phyloP scores from a whole-genome alignment of 1,284 basidiomycete genomes.

The Marasmius sp. region DNA sequence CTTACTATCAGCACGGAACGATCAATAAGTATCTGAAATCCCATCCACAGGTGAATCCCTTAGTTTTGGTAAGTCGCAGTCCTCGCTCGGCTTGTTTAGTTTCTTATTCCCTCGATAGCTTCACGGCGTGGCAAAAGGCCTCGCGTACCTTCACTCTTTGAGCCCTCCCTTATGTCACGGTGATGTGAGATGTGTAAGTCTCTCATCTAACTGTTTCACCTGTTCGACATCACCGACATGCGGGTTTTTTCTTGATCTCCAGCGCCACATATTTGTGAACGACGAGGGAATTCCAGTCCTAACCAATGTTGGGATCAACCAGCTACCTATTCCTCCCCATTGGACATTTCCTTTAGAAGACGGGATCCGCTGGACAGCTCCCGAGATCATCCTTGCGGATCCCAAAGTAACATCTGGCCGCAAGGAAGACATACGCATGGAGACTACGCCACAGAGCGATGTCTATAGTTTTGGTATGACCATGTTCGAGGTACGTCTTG shows the following conservation, averaged over 20 bases:
- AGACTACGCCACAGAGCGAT: slow-evolving; percentile 20
- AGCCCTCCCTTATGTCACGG: slow-evolving; percentile 25
- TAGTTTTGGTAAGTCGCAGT: slow-evolving; percentile 17
- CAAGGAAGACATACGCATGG: neutral
- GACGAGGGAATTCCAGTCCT: slow-evolving; percentile 20
- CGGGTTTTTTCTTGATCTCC: neutral
- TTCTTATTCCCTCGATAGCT: slow-evolving; percentile 15
- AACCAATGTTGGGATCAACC: slow-evolving; percentile 23
- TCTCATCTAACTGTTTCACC: neutral
- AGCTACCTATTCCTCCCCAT: slow-evolving; percentile 18
- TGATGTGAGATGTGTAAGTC: slow-evolving; percentile 24
- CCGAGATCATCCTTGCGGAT: slow-evolving; percentile 22
- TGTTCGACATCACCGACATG: neutral
- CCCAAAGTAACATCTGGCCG: neutral
- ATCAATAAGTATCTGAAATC: slow-evolving; percentile 21
- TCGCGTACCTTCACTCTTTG: slow-evolving; percentile 23
- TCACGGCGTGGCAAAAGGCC: slow-evolving; percentile 18
- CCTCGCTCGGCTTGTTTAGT: neutral
- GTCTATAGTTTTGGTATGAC: slow-evolving; percentile 32
- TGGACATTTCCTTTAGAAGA: slow-evolving; percentile 17
- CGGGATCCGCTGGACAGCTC: slow-evolving; percentile 27
- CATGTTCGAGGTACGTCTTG: slow-evolving; percentile 24
- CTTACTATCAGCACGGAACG: slow-evolving; percentile 20
- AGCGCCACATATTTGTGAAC: slow-evolving; percentile 29
- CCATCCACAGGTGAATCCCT: slow-evolving; percentile 12